Evolutionary conservation across 805 yeast species (phyloP).

Genomic region (Suhomyces sp.): DNA sequence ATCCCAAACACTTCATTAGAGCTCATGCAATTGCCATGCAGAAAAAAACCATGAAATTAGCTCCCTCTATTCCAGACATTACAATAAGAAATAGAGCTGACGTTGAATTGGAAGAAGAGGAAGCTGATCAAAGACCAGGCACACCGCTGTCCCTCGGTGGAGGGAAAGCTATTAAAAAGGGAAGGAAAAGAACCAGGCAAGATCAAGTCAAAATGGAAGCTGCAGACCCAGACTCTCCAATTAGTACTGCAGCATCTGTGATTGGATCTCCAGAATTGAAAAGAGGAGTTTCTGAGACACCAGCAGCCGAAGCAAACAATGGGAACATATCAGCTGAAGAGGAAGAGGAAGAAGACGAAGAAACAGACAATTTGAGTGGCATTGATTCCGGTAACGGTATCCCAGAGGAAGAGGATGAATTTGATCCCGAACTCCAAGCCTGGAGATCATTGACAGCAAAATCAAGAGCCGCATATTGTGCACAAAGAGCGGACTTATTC

Average conservation of each 20-base stretch:
- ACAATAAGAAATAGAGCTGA: conserved; percentile 70
- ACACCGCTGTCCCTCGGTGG: conserved; percentile 22
- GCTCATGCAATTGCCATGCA: conserved; percentile 97
- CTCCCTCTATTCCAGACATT: conserved; percentile 89
- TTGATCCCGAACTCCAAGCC: conserved; percentile 73
- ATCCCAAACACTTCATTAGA: conserved; percentile 87
- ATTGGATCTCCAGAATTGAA: conserved; percentile 13
- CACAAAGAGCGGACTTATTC: conserved; percentile 66
- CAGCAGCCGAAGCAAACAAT: conserved; percentile 24
- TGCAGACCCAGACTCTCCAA: conserved; percentile 17
- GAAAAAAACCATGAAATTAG: conserved; percentile 71
- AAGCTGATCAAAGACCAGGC: conserved; percentile 19
- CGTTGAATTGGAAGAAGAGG: conserved; percentile 63
- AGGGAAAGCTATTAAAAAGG: conserved; percentile 42
- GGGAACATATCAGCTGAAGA: conserved; percentile 21
- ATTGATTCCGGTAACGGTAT: conserved; percentile 35
- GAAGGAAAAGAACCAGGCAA: conserved; percentile 39
- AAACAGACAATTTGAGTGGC: conserved; percentile 21
- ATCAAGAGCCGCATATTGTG: conserved; percentile 72
- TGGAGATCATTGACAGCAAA: conserved; percentile 86
- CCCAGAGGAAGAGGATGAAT: conserved; percentile 57
- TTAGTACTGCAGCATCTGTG: conserved; percentile 8
- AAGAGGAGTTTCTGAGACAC: conserved; percentile 10
- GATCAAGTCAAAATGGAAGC: conserved; percentile 34
- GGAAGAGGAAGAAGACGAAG: conserved; percentile 35